Base-by-base conservation (phyloP, 192 early-diverging fungal genomes). In the Coemansia sp. region DNA sequence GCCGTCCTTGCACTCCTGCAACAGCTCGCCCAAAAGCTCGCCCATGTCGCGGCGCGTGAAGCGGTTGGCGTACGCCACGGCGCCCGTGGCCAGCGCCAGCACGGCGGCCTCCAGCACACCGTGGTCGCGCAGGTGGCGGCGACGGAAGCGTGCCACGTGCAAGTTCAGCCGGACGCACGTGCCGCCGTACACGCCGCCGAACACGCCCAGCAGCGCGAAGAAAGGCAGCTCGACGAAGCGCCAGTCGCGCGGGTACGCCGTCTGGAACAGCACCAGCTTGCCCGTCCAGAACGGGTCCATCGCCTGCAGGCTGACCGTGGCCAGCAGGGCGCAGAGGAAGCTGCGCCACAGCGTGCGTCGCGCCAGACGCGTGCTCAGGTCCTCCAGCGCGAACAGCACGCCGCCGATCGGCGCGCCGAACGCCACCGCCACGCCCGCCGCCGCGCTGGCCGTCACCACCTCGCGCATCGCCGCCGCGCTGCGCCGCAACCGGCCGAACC, bases 321-420 rank as follows among this genome's bases (percentile, higher is more conserved):
- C 95, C 9, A 96, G 87, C 82, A 99, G 86, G 2, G 96, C 96
- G 69, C 93, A 94, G 74, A 99, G 93, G 73, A 99, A 99, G 51
- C 89, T 90, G 19, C 92, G 81, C 92, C 93, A 96, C 86, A 99
- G 91, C 1, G 95, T 95, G 62, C 92, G 89, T 27, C 89, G 89
- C 3, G 94, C 93, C 57, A 99, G 98, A 59, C 89, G 91, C 39
- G 92, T 89, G 60, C 93, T 93, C 64, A 99, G 86, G 81, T 99
- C 97, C 78, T 97, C 89, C 2, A 88, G 61, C 21, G 81, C 83
- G 53, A 86, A 91, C 44, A 93, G 70, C 14, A 92, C 88, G 13
- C 90, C 90, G 58, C 90, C 83, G 9, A 83, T 77, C 0, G 79
- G 79, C 22, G 89, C 83, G 4, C 89, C 90, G 71, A 91, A 91